Percentiles rank a stretch among this genome's conserved stretches.
Conservation (phyloP, 2,329 filamentous ascomycete species). For the Ophioceras dolichostomum region DNA sequence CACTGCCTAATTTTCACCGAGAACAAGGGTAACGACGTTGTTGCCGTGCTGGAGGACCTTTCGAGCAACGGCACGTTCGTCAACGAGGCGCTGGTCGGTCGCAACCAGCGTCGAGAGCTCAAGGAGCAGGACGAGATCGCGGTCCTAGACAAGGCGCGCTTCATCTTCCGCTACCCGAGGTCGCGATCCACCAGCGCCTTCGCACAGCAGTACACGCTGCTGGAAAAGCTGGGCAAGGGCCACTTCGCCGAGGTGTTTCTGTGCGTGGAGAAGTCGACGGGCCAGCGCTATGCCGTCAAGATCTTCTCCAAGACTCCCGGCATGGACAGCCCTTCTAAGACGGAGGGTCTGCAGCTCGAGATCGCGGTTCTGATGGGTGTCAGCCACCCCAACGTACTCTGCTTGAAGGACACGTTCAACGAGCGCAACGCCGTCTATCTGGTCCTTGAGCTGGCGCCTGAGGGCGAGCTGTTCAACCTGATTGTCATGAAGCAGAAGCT, state of each 20-base stretch:
- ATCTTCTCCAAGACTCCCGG: constrained; percentile 79
- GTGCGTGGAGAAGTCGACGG: constrained; percentile 75
- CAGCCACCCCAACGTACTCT: constrained; percentile 84
- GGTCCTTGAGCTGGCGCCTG: constrained; percentile 77
- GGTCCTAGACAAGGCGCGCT: constrained; percentile 72
- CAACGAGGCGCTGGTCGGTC: constrained; percentile 80
- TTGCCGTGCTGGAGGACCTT: constrained; percentile 78
- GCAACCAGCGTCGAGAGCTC: constrained; percentile 82
- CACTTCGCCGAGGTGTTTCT: constrained; percentile 92
- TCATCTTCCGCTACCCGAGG: constrained; percentile 83
- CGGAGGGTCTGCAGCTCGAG: constrained; percentile 83
- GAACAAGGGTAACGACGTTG: constrained; percentile 27
- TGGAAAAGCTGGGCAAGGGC: constrained; percentile 82
- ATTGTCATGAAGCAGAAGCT: constrained; percentile 88
- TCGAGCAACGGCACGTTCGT: constrained; percentile 96
- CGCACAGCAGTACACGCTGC: constrained; percentile 71
- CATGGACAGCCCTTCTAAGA: constrained; percentile 64
- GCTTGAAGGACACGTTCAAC: constrained; percentile 89
- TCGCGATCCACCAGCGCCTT: constrained; percentile 65
- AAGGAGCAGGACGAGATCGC: constrained; percentile 85
- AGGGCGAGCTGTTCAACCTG: constrained; percentile 92
- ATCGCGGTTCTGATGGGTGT: constrained; percentile 97
- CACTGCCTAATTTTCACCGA: constrained; percentile 42
- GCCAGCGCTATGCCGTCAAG: constrained; percentile 82
- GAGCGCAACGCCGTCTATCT: constrained; percentile 85